Evolutionary conservation across 2,329 filamentous ascomycete genomes (phyloP).

Genomic region (Alternaria consortialis): DNA sequence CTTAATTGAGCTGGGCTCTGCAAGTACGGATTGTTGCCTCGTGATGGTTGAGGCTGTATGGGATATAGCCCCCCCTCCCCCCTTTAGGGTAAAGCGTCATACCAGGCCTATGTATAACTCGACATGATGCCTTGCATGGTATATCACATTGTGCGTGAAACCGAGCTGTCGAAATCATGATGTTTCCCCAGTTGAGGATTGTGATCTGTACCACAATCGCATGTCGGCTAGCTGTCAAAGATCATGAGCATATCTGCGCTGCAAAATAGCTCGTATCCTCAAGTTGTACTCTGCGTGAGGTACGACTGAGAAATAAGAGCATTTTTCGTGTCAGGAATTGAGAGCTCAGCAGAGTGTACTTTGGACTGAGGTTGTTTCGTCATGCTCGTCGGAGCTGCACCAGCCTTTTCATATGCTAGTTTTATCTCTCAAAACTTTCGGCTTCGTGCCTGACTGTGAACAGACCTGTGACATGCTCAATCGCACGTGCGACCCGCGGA

Average conservation of each 20-base stretch:
- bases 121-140: background rate
- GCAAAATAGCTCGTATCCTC: background rate
- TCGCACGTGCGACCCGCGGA: background rate
- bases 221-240: background rate
- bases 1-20: background rate
- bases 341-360: no score
- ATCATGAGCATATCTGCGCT: background rate
- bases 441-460: background rate
- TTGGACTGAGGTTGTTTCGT: no score
- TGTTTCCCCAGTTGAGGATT: background rate
- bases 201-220: background rate
- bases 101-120: background rate
- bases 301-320: no score
- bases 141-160: slow-evolving; percentile 5
- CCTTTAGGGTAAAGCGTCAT: background rate
- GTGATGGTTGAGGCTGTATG: background rate
- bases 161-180: slow-evolving; percentile 16
- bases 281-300: no score
- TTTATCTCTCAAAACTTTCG: background rate
- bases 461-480: background rate
- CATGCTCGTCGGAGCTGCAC: background rate
- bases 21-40: background rate
- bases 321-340: no score
- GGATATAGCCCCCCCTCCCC: background rate
- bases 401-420: background rate